Evolutionary conservation across 1,139 yeast genomes (phyloP), one percentile per base, ranked within the genome.

Genomic region (Hyphopichia burtonii): DNA sequence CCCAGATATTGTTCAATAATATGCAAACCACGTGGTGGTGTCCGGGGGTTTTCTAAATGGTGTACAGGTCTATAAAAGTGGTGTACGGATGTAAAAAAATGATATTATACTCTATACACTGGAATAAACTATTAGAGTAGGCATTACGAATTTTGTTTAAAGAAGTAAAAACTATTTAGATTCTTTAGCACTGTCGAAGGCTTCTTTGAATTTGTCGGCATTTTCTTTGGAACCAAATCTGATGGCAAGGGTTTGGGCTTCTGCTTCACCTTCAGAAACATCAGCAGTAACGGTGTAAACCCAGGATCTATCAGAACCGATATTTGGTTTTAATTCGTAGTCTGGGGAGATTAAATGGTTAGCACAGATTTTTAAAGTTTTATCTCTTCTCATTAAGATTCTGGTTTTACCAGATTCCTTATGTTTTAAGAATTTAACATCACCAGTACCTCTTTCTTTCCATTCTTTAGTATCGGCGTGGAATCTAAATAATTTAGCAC

Each of bases 381-480:
- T 93, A 74, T 93, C 99, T 74, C 99, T 89, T 80, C 99, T 88
- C 99, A 93, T 93, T 63, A 93, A 78, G 53, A 93, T 71, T 73
- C 99, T 85, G 50, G 86, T 87, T 73, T 88, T 91, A 44, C 80
- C 78, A 44, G 89, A 73, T 48, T 72, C 72, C 70, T 88, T 89
- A 74, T 91, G 96, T 74, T 93, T 80, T 65, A 93, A 81, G 68
- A 93, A 89, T 71, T 91, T 89, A 58, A 91, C 97, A 62, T 93
- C 99, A 58, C 99, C 99, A 36, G 97, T 90, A 55, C 99, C 99
- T 76, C 99, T 87, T 76, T 94, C 99, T 70, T 94, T 93, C 99
- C 99, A 93, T 72, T 93, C 99, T 61, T 88, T 87, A 45, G 83
- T 63, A 50, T 85, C 90, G 47, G 76, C 76, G 61, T 85, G 87